Evolutionary conservation across 2,329 filamentous ascomycete species (phyloP), one percentile per base, ranked within the genome.

Genomic region (Shiraia sp.): DNA sequence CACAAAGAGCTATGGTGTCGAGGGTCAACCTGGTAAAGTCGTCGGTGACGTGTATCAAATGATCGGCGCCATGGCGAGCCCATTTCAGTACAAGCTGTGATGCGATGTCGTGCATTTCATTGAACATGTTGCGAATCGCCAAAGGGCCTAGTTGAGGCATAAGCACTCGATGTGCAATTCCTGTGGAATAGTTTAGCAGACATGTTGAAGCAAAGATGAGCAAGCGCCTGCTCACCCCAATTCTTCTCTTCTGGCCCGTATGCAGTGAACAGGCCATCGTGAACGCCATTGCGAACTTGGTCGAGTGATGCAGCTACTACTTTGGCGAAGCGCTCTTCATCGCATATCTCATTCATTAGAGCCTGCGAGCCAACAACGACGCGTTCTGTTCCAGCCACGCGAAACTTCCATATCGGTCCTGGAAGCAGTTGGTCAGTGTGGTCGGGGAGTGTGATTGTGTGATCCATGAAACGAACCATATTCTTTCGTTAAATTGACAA

Each of bases 101-200:
- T 4, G 83, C 79, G 45, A 88, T 81, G 51, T 88, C 85, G 32
- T 66, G 60, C 64, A 66, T 68, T 54, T 71, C 70, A 46, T 79
- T 75, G 47, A 85, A 88, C 85, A 88, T 88, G 41, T 69, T 72
- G 25, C 80, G 76, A 54, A 90, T 88, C 1, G 79, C 75, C 15
- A 88, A 65, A 0, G 86, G 86, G 0, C 85, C 85, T 61, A 89
- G 88, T 2, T 83, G 84, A 0, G 86, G 85, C 56, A 86, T 78
- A 39, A 89, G 70, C 12, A 84, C 70, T 15, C 82, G 72, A 57
- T 88, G 80, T 19, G 87, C 85, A 49, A 85, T 77, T 17, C 19
- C 19, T 22, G 19, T 22, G 4, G 19, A 22, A 22, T 8, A 5
- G 19, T 22, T 8, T 8, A 22, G 19, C 19, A 22, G 8, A 8